Percentiles rank a stretch among this genome's conserved stretches.
Evolutionary conservation across 192 early-diverging fungal species (phyloP).

Genomic region (Coemansia sp.): DNA sequence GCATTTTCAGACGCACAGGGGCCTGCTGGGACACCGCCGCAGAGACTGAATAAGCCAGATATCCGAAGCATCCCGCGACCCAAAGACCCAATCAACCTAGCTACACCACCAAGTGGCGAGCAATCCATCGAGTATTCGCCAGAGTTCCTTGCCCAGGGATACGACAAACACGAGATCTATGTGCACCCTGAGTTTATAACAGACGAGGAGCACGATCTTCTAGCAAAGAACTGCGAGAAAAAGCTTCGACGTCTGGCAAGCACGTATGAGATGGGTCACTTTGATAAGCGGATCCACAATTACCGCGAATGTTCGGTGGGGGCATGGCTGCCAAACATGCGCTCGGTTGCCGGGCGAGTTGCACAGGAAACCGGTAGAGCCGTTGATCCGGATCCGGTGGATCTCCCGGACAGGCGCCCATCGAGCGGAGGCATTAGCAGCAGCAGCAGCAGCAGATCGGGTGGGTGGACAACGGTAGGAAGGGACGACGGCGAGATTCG

Average conservation of each 20-base stretch:
- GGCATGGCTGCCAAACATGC: conserved; percentile 57
- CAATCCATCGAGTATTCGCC: conserved; percentile 30
- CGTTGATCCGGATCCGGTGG: conserved; percentile 32
- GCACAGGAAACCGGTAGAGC: conserved; percentile 25
- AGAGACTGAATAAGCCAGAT: conserved; percentile 21
- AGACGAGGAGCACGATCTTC: conserved; percentile 41
- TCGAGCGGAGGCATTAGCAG: too few species aligned
- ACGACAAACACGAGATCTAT: conserved; percentile 33
- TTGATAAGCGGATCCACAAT: conserved; percentile 74
- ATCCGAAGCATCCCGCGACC: conserved; percentile 35
- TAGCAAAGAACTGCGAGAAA: conserved; percentile 45
- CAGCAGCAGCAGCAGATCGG: conserved; percentile 14
- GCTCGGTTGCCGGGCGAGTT: conserved; percentile 29
- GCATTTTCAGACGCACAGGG: conserved; percentile 11
- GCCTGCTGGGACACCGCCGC: conserved; percentile 9
- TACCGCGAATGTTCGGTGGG: conserved; percentile 72
- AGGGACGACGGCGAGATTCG: conserved; percentile 50
- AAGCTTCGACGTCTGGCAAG: conserved; percentile 58
- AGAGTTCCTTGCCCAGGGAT: conserved; percentile 22
- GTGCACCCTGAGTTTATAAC: conserved; percentile 47
- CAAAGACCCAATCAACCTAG: conserved; percentile 16
- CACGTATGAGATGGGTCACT: conserved; percentile 71
- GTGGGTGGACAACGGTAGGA: conserved; percentile 54
- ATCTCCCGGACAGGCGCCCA: conserved; percentile 34
- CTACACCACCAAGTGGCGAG: conserved; percentile 18